Conservation (phyloP, 1,284 basidiomycete genomes). For the Naganishia sp. region DNA sequence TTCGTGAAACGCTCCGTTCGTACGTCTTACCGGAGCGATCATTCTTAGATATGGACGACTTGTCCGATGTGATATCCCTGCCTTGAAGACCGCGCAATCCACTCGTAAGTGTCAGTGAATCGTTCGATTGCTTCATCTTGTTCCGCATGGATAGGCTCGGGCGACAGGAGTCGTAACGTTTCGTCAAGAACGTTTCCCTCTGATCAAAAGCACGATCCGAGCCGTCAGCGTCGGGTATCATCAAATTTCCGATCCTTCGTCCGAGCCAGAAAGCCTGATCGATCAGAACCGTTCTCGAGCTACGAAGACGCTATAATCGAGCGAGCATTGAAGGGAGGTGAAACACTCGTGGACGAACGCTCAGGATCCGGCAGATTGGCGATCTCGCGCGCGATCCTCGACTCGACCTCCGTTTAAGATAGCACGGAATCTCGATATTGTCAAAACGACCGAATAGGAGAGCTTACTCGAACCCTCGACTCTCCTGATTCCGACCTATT, state of each 20-base stretch:
- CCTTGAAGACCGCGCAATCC: slow-evolving; percentile 56
- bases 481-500: slow-evolving; percentile 31
- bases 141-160: slow-evolving; percentile 6
- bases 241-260: background rate
- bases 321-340: background rate
- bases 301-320: background rate
- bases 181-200: slow-evolving; percentile 6
- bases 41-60: slow-evolving; percentile 31
- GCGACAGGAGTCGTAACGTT: background rate
- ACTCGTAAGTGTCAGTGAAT: slow-evolving; percentile 44
- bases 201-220: slow-evolving; percentile 1
- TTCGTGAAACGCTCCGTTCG: background rate
- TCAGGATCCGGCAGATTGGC: background rate
- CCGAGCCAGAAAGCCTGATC: slow-evolving; percentile 1
- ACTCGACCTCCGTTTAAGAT: background rate
- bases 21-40: background rate
- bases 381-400: background rate
- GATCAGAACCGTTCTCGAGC: background rate
- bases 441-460: slow-evolving; percentile 15
- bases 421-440: background rate
- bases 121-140: background rate
- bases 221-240: background rate
- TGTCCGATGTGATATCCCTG: slow-evolving; percentile 79
- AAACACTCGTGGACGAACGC: background rate
- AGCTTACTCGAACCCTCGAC: slow-evolving; percentile 23